Evolutionary conservation across 2,329 filamentous ascomycete genomes (phyloP).

Genomic region (Amauroascus verrucosus): DNA sequence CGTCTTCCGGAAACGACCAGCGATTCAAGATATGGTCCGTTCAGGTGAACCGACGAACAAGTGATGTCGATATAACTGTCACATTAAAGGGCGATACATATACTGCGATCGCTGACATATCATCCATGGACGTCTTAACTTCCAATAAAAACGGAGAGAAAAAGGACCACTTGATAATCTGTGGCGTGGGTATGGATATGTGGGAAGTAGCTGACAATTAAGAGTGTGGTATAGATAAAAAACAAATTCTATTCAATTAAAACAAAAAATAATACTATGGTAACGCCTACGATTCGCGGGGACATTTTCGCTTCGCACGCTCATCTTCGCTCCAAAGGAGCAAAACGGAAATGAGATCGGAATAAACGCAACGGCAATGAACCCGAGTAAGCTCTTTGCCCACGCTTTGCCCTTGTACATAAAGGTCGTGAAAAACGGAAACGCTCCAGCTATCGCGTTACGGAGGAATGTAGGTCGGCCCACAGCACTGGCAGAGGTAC

Average conservation of each 20-base stretch:
- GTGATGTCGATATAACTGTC: constrained; percentile 18
- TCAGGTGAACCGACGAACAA: constrained; percentile 21
- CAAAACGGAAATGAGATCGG: background rate
- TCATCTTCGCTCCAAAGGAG: background rate
- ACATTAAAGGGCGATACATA: constrained; percentile 24
- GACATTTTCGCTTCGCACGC: no score
- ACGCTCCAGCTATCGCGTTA: no score
- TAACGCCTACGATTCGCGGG: no score
- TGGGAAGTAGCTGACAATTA: constrained; percentile 19
- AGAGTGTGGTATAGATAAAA: no score
- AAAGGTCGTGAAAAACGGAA: no score
- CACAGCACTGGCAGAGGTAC: background rate
- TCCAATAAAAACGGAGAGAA: background rate
- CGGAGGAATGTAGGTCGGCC: no score
- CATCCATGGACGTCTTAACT: constrained; percentile 38
- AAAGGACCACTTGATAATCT: constrained; percentile 30
- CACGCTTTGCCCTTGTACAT: no score
- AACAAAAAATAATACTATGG: background rate
- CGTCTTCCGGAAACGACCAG: constrained; percentile 39
- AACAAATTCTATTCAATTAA: no score
- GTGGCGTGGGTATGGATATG: constrained; percentile 43
- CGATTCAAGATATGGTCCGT: constrained; percentile 37
- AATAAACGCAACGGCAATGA: background rate
- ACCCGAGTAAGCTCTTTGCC: no score
- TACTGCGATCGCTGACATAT: constrained; percentile 48